Base-by-base conservation (phyloP, 495 filamentous ascomycete species). In the Pyronema domesticum region DNA sequence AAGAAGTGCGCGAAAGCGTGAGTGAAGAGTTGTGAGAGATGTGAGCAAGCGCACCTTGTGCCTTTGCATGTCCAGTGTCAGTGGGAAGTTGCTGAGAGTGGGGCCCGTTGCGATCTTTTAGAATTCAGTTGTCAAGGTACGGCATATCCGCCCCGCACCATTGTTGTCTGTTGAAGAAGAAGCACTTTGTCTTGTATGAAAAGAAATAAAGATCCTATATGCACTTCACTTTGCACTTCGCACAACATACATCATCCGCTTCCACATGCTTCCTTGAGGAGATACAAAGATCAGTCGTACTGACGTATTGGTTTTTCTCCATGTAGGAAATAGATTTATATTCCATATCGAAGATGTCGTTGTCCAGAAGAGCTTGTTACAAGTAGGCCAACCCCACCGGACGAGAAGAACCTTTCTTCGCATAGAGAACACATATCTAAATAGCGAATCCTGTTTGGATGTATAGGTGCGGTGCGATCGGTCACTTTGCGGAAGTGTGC, bases 401-500 rank as follows among this genome's bases (percentile, higher is more conserved):
- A 50, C 10, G 39, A 42, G 39, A 42, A 17, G 39, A 42, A 17
- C 11, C 1, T 42, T 42, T 42, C 15, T 42, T 13, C 39, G 11
- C 23, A 13, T 42, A 42, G 39, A 42, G 39, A 30, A 42, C 39
- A 42, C 39, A 36, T 36, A 23, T 50, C 47, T 50, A 50, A 30
- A 50, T 36, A n/a, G 11, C 3, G 15, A n/a, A 50, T 53, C 50
- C 37, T 33, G 37, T 14, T 40, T 33, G 36, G 35, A 42, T 53
- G 39, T 53, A 39, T 45, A 66, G 63, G 46, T 99, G 93, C 76
- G 93, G 93, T 72, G 94, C 95, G 67, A 88, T 99, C 68, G 91
- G 91, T 70, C 91, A 99, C 74, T 95, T 93, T 68, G 91, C 91
- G 62, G 91, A 99, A 76, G 86, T 89, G 58, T 99, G 91, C 80